Percentiles rank a stretch among this genome's conserved stretches.
These are phyloP conservation scores for Voacanga thouarsii DNA, from an alignment of 257 asterid genomes.

Conservation along the genomic window DNA sequence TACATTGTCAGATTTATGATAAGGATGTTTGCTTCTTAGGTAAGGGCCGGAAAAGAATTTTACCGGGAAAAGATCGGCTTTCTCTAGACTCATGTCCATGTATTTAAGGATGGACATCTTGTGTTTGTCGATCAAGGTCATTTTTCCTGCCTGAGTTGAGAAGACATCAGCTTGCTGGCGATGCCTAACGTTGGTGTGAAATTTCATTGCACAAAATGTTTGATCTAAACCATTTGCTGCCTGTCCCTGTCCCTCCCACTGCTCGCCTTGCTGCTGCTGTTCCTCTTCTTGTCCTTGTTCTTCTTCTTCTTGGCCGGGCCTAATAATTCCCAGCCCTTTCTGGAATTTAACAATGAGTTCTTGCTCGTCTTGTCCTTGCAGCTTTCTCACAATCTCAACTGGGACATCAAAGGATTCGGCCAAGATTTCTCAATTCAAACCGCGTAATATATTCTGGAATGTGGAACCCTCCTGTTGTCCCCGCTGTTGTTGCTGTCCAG, in stretches of 20 bases:
- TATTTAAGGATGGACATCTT: slow-evolving; percentile 56
- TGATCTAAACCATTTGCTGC: slow-evolving; percentile 46
- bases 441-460: slow-evolving; percentile 47
- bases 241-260: background rate
- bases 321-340: slow-evolving; percentile 40
- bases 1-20: too few relatives aligned
- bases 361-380: slow-evolving; percentile 44
- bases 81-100: slow-evolving; percentile 75
- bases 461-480: slow-evolving; percentile 11
- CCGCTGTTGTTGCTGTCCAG: slow-evolving; percentile 3
- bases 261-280: background rate
- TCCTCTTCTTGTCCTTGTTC: slow-evolving; percentile 17
- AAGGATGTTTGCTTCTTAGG: background rate
- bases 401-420: slow-evolving; percentile 60
- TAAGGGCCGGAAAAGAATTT: background rate
- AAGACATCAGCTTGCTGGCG: slow-evolving; percentile 46
- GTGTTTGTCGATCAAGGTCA: slow-evolving; percentile 42
- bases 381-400: slow-evolving; percentile 26
- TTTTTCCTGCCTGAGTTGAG: slow-evolving; percentile 63
- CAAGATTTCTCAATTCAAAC: slow-evolving; percentile 42
- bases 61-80: slow-evolving; percentile 57
- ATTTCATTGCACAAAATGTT: slow-evolving; percentile 45
- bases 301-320: slow-evolving; percentile 36
- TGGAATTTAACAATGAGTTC: slow-evolving; percentile 50
- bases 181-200: slow-evolving; percentile 42